Conservation (phyloP, 2,329 filamentous ascomycete species). For the Apiospora malaysiana region DNA sequence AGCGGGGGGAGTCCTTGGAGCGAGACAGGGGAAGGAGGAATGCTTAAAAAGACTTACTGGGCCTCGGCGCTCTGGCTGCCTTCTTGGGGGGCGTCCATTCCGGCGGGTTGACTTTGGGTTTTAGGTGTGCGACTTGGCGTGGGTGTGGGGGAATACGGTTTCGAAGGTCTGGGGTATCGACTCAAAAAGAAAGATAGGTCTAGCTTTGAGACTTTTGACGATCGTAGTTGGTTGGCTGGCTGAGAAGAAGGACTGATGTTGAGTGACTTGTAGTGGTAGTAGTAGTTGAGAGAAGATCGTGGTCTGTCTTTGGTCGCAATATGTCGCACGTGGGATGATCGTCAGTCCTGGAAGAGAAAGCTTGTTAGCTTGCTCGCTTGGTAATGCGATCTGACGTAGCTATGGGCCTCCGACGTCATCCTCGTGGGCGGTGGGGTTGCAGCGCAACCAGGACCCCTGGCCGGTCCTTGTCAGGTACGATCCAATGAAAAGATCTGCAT, state of each 20-base stretch:
- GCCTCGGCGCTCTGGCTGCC: constrained; percentile 13
- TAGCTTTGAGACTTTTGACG: not conserved
- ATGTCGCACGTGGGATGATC: not conserved
- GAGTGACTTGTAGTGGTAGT: no score
- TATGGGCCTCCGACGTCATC: constrained; percentile 13
- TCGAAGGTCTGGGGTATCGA: not conserved
- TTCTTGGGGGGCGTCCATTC: not conserved
- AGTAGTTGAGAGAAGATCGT: no score
- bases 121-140: not conserved
- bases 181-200: not conserved
- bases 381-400: constrained; percentile 9
- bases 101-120: not conserved
- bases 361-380: constrained; percentile 10
- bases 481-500: not conserved
- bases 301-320: not conserved
- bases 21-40: not conserved
- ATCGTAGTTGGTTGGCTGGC: not conserved
- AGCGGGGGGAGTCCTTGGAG: no score
- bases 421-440: not conserved
- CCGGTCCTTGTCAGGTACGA: not conserved
- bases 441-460: not conserved
- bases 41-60: not conserved
- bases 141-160: not conserved
- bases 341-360: not conserved
- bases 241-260: not conserved